These are phyloP conservation scores for Coffea eugenioides DNA, from an alignment of 257 asterid genomes.

Conservation along the genomic window DNA sequence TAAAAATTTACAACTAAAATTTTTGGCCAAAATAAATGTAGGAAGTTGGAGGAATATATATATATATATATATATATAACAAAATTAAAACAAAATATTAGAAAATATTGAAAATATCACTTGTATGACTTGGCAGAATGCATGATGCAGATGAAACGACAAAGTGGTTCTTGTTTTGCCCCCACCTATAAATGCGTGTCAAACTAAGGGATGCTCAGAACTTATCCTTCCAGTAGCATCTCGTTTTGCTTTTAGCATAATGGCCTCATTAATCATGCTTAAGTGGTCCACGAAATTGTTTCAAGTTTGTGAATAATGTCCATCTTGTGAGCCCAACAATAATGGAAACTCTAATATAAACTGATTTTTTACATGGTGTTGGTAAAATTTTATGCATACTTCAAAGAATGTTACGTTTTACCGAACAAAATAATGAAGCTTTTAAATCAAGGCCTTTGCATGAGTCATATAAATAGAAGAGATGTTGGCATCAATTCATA, in stretches of 20 bases:
- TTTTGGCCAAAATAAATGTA: not conserved
- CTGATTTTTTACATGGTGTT: no score
- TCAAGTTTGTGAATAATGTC: not conserved
- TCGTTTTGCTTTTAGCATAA: not conserved
- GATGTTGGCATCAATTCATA: no score
- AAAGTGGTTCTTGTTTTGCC: not conserved
- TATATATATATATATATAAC: no score
- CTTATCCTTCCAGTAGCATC: constrained; percentile 9
- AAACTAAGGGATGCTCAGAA: not conserved
- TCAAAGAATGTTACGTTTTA: no score
- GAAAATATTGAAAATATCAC: not conserved
- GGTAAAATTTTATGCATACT: no score
- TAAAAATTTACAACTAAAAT: not conserved
- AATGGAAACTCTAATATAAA: not conserved
- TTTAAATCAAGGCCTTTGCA: no score
- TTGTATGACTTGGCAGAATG: not conserved
- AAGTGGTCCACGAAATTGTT: constrained; percentile 7
- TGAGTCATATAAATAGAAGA: no score
- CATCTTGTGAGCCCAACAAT: not conserved
- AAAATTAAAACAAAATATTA: not conserved
- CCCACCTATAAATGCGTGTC: constrained; percentile 8
- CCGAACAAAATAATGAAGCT: no score
- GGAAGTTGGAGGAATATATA: not conserved
- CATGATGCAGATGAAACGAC: constrained; percentile 1
- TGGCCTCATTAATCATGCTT: constrained; percentile 8